These are phyloP conservation scores for Aspergillus latus DNA, from an alignment of 2,329 filamentous ascomycete genomes.

Conservation along the genomic window DNA sequence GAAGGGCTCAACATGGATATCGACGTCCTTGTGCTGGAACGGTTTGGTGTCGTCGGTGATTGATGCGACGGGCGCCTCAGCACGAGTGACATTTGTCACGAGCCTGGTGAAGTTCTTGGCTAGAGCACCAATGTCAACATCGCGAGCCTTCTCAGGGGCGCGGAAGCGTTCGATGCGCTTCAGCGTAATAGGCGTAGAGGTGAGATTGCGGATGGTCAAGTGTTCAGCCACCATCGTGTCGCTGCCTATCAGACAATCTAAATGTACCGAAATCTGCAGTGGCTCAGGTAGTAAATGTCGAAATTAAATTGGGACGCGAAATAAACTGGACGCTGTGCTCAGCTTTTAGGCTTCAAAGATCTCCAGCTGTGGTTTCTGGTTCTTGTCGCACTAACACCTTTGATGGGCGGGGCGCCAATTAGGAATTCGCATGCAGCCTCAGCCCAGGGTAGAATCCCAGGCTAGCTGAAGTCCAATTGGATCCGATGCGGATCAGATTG, in stretches of 20 bases:
- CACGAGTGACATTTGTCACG: conserved; percentile 44
- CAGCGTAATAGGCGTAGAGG: conserved; percentile 69
- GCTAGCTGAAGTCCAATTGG: neutral
- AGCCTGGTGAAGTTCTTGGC: conserved; percentile 50
- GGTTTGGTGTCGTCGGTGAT: conserved; percentile 54
- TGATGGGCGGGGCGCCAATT: conserved; percentile 8
- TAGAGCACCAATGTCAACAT: conserved; percentile 40
- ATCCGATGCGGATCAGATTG: neutral
- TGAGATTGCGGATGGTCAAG: conserved; percentile 80
- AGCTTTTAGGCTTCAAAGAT: conserved; percentile 8
- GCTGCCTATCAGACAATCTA: neutral
- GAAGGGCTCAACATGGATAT: conserved; percentile 68
- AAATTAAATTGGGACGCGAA: neutral
- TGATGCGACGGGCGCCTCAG: conserved; percentile 47
- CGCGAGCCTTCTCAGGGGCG: conserved; percentile 45
- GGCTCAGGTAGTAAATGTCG: neutral
- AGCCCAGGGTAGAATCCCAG: neutral
- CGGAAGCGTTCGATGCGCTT: conserved; percentile 73
- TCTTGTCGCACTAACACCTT: conserved; percentile 9
- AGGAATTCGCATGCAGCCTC: neutral
- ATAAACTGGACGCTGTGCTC: neutral
- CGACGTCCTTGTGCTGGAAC: conserved; percentile 62
- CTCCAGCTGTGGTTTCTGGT: neutral
- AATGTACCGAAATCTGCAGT: neutral
- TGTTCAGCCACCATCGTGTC: conserved; percentile 37